Conservation (phyloP, 1,284 basidiomycete species). For the Pyrrhoderma noxium region DNA sequence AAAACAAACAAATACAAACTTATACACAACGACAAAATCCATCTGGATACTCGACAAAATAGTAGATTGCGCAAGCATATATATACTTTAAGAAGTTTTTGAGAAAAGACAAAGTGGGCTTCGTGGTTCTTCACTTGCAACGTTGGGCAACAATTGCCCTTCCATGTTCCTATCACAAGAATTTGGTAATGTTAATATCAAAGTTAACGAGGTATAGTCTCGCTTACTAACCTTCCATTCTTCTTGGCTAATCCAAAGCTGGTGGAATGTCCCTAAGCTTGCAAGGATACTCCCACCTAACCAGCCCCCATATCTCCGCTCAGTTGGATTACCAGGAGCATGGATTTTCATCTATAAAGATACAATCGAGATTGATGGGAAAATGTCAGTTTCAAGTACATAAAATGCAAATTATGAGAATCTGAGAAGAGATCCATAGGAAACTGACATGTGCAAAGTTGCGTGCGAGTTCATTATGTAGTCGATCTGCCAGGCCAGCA, state of each 20-base stretch:
- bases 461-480: conserved; percentile 72
- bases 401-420: background rate
- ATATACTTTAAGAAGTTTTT: too few species aligned
- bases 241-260: conserved; percentile 88
- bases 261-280: conserved; percentile 93
- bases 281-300: conserved; percentile 90
- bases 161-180: conserved; percentile 56
- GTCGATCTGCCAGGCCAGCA: conserved; percentile 79
- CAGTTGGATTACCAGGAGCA: conserved; percentile 80
- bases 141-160: conserved; percentile 69
- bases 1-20: too few species aligned
- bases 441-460: conserved; percentile 73
- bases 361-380: conserved; percentile 32
- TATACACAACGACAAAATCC: too few species aligned
- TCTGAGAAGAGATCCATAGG: conserved; percentile 1
- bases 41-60: too few species aligned
- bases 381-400: conserved; percentile 4
- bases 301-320: conserved; percentile 88
- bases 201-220: background rate
- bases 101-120: too few species aligned
- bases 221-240: conserved; percentile 71
- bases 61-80: too few species aligned
- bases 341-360: conserved; percentile 61
- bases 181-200: background rate
- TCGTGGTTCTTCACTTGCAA: conserved; percentile 53